Base-by-base conservation (phyloP, 176 grass and related monocot species). In the Phyllostachys edulis region DNA sequence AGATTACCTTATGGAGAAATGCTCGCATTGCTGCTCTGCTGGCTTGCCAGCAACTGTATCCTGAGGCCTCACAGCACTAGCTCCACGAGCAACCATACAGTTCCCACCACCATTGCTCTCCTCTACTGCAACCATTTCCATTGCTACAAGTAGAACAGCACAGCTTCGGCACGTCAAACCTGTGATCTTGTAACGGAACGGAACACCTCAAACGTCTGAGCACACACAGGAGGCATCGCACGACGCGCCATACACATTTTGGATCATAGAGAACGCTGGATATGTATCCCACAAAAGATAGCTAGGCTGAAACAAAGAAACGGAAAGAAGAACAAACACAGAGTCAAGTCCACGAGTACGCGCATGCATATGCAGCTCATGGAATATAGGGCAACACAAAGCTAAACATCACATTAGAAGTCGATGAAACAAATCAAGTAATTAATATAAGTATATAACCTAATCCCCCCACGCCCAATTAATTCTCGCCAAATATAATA, bases 1-100 rank as follows among this genome's bases (percentile, higher is more conserved):
- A 73, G 21, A 39, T 89, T 92, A 97, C 94, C 91, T 91, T 16
- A 97, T 79, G 80, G 91, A 94, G 84, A 97, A 97, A 87, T 97
- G 94, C n/a, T 86, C 39, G 32, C 94, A 97, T 26, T 78, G 68
- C 54, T 88, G 78, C 75, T 40, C 74, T 27, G 73, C 64, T 47
- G 42, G 20, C 40, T 71, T 65, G 39, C 36, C 69, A 81, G 65
- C 26, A 21, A 40, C 49, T 77, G 80, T 45, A 71, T 65, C 56
- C 21, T 55, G 73, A 75, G 10, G 67, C 57, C 52, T 85, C 39
- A 45, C 32, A 64, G 32, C 62, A 75, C 75, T 62, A 78, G 75
- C 44, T 74, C 78, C 67, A 65, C 69, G 73, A 71, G 70, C 16
- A 63, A 59, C 72, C 68, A 87, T 68, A 24, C 36, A 47, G 23